These are phyloP conservation scores for Paecilomyces dactylethromorphus DNA, from an alignment of 2,329 filamentous ascomycete species.

Conservation along the genomic window DNA sequence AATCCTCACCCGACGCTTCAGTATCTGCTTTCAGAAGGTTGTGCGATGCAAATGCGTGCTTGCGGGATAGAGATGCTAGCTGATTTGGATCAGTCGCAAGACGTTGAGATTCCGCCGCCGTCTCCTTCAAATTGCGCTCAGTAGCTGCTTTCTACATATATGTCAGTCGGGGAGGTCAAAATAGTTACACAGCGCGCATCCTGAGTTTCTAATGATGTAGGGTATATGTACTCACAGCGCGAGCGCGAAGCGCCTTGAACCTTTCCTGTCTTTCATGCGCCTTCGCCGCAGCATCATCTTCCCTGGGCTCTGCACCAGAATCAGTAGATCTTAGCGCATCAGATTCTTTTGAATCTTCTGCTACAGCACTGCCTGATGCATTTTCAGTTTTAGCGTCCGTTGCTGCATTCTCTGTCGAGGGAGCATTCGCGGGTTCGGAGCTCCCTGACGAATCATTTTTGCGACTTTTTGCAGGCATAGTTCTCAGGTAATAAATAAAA, in stretches of 20 bases:
- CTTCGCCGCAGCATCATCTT: slow-evolving; percentile 21
- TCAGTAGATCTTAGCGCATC: slow-evolving; percentile 6
- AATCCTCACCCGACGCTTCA: slow-evolving; percentile 78
- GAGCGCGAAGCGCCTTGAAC: slow-evolving; percentile 81
- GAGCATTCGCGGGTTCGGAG: not conserved
- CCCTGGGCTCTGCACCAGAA: slow-evolving; percentile 6
- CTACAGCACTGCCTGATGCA: not conserved
- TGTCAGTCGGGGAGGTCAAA: slow-evolving; percentile 13
- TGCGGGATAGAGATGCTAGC: slow-evolving; percentile 71
- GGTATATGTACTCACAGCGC: slow-evolving; percentile 46
- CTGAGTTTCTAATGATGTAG: not conserved
- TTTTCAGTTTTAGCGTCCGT: not conserved
- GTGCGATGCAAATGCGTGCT: slow-evolving; percentile 80
- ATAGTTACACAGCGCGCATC: not conserved
- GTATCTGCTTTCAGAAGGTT: slow-evolving; percentile 91
- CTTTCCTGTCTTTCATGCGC: slow-evolving; percentile 64
- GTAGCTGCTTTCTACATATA: slow-evolving; percentile 32
- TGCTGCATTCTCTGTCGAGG: not conserved
- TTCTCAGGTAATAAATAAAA: not conserved
- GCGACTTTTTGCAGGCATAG: not conserved
- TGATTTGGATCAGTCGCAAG: slow-evolving; percentile 70
- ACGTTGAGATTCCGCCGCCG: slow-evolving; percentile 73
- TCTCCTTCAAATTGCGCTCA: slow-evolving; percentile 68
- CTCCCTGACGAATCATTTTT: not conserved
- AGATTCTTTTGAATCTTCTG: slow-evolving; percentile 1